Evolutionary conservation across 306 rosid genomes (phyloP), one percentile per base, ranked within the genome.

Genomic region (Prunus armeniaca): DNA sequence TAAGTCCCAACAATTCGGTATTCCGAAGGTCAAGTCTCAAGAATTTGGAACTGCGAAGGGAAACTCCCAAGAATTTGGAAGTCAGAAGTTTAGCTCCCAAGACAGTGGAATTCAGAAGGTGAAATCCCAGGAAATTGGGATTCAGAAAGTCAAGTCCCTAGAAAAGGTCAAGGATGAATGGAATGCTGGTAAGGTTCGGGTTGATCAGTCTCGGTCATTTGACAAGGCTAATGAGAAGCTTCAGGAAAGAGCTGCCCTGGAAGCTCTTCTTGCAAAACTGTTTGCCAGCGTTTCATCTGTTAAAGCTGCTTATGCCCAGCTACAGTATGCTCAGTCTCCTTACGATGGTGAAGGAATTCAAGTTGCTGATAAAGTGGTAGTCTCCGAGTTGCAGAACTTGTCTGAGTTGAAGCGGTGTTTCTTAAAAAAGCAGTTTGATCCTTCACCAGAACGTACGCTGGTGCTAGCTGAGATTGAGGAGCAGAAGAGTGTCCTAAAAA

Each of bases 361-460:
- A 83, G 83, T 82, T 18, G 90, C 94, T 7, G 98, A 95, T 85
- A 79, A 69, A 51, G 69, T 67, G 46, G 72, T 90, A 6, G 88
- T 95, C 22, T 72, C 80, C 0, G 97, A 88, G 80, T 76, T 95
- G 86, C 89, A 85, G 84, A 85, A 58, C 41, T 83, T 95, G 84
- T 95, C 98, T 2, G 98, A 95, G 83, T 47, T 95, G 3, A 95
- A 95, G 72, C 89, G 90, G 61, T 79, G 96, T 72, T 90, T 82
- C 85, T 69, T 92, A 45, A 95, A 95, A 71, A 90, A 84, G 62
- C 93, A 95, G 78, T 88, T 83, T 12, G 96, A 90, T 83, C 89
- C 91, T 83, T 83, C 82, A 2, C 96, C 96, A 0, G 88, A 90
- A 82, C 83, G 17, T 0, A 81, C 89, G 0, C 68, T 95, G 64